phyloP scores from a whole-genome alignment of 2,329 filamentous ascomycete genomes.

The Fusarium sarcochroum region DNA sequence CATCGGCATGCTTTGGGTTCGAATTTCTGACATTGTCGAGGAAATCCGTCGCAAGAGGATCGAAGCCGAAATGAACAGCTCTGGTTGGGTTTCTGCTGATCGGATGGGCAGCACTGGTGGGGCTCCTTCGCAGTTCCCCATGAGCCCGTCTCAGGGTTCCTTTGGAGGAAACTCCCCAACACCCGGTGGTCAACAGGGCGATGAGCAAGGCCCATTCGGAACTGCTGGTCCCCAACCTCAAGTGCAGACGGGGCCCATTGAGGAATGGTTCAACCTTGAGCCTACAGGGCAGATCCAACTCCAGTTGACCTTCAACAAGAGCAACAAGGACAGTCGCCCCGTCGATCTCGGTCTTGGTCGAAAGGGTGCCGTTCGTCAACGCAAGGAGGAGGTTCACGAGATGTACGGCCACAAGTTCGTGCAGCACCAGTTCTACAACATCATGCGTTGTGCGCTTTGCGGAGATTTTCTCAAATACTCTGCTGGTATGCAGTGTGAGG shows the following conservation, averaged over 20 bases:
- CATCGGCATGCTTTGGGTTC: slow-evolving; percentile 95
- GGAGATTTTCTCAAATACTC: slow-evolving; percentile 99
- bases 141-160: slow-evolving; percentile 62
- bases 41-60: slow-evolving; percentile 98
- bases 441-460: slow-evolving; percentile 98
- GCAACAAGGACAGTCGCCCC: slow-evolving; percentile 83
- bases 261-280: slow-evolving; percentile 97
- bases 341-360: slow-evolving; percentile 93
- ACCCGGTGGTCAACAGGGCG: slow-evolving; percentile 55
- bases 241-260: slow-evolving; percentile 75
- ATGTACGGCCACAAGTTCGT: slow-evolving; percentile 99
- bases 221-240: slow-evolving; percentile 62
- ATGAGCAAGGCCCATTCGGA: slow-evolving; percentile 50
- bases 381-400: slow-evolving; percentile 98
- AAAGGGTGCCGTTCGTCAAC: slow-evolving; percentile 95
- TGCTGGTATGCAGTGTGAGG: slow-evolving; percentile 98
- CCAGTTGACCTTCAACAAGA: slow-evolving; percentile 92
- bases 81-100: slow-evolving; percentile 97
- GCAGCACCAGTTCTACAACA: slow-evolving; percentile 99
- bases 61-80: slow-evolving; percentile 93
- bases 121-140: slow-evolving; percentile 69
- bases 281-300: slow-evolving; percentile 94
- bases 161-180: slow-evolving; percentile 62
- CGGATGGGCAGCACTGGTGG: slow-evolving; percentile 79
- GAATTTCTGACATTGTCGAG: slow-evolving; percentile 96